These are phyloP conservation scores for Xylariaceae sp. DNA, from an alignment of 2,329 filamentous ascomycete species.

Conservation along the genomic window DNA sequence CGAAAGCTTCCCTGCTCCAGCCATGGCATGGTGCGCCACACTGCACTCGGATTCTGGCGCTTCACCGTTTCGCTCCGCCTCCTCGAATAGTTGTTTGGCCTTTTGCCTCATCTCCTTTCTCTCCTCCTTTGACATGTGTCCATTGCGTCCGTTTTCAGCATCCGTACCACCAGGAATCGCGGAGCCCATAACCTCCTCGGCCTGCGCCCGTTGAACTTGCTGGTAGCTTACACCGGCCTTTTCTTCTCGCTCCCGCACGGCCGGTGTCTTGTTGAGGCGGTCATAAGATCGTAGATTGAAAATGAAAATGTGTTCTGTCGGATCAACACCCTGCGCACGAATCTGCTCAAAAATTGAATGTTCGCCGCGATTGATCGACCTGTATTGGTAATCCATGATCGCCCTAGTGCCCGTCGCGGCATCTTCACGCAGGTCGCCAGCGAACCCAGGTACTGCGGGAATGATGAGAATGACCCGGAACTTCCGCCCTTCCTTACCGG, in stretches of 20 bases:
- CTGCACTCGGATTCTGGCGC: constrained; percentile 42
- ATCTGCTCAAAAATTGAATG: constrained; percentile 86
- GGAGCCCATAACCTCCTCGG: constrained; percentile 78
- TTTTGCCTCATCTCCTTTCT: constrained; percentile 38
- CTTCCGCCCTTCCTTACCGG: constrained; percentile 76
- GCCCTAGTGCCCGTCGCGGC: constrained; percentile 82
- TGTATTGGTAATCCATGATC: constrained; percentile 99
- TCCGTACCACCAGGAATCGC: constrained; percentile 60
- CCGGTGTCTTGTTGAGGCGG: constrained; percentile 77
- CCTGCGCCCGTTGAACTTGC: constrained; percentile 81
- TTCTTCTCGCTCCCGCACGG: constrained; percentile 70
- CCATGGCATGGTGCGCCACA: constrained; percentile 79
- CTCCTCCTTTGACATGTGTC: constrained; percentile 45
- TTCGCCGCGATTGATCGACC: constrained; percentile 86
- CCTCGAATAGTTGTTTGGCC: constrained; percentile 52
- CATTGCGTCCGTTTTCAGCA: constrained; percentile 43
- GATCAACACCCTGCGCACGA: constrained; percentile 68
- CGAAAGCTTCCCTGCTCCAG: constrained; percentile 54
- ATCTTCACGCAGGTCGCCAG: constrained; percentile 79
- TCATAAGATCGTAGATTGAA: constrained; percentile 95
- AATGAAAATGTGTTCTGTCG: constrained; percentile 76
- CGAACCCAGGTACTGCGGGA: constrained; percentile 88
- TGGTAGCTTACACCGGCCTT: constrained; percentile 79
- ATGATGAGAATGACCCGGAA: constrained; percentile 90
- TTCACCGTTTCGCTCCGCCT: constrained; percentile 37